Evolutionary conservation across 2,329 filamentous ascomycete species (phyloP).

Genomic region (Cladosporium sp.): DNA sequence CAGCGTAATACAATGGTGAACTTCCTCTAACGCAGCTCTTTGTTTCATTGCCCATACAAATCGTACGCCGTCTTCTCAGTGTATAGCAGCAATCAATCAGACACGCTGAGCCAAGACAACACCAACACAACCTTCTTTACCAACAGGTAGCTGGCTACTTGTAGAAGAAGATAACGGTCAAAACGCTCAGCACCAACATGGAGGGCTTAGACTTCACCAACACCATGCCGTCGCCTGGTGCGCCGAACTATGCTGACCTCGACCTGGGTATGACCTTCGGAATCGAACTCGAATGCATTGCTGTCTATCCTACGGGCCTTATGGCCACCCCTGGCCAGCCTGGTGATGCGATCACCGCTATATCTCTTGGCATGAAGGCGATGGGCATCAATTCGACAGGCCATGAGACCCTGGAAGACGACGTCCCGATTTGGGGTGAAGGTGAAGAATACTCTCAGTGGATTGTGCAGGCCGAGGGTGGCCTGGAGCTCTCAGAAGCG

Average conservation of each 20-base stretch:
- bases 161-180: too few species aligned
- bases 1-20: too few species aligned
- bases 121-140: neutral
- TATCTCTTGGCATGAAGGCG: neutral
- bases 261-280: slow-evolving; percentile 18
- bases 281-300: slow-evolving; percentile 22
- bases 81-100: too few species aligned
- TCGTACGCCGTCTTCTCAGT: too few species aligned
- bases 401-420: neutral
- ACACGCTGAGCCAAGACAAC: neutral
- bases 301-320: slow-evolving; percentile 3
- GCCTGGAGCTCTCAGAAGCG: neutral
- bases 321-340: neutral
- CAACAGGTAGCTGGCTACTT: too few species aligned
- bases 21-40: too few species aligned
- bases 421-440: neutral
- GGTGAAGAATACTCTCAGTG: neutral
- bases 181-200: too few species aligned
- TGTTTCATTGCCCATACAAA: too few species aligned
- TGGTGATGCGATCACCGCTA: neutral
- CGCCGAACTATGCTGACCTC: too few species aligned
- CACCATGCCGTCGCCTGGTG: too few species aligned
- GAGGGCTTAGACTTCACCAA: too few species aligned
- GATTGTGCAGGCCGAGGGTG: neutral
- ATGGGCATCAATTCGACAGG: neutral